phyloP scores from a whole-genome alignment of 306 rosid species.

The Morella rubra region DNA sequence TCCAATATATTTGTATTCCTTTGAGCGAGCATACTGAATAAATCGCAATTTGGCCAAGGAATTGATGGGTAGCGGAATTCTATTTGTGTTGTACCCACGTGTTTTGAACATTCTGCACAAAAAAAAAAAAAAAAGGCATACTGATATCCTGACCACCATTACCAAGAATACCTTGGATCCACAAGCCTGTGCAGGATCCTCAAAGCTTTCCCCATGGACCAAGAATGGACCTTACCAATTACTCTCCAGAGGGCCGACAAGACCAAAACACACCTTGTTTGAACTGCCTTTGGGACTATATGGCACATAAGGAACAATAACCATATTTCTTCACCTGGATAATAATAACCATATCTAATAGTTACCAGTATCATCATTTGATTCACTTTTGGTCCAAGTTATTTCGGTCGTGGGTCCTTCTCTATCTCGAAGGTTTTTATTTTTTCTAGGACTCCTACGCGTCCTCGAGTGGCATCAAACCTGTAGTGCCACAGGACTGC shows the following conservation, averaged over 20 bases:
- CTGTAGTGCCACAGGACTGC: background rate
- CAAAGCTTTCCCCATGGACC: background rate
- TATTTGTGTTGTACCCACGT: background rate
- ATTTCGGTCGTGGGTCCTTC: background rate
- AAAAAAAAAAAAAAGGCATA: too few species aligned
- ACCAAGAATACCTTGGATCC: background rate
- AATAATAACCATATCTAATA: too few species aligned
- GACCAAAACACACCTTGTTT: background rate
- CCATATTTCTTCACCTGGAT: background rate
- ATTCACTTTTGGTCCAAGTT: too few species aligned
- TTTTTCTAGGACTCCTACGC: background rate
- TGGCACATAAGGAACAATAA: background rate
- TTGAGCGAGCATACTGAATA: background rate
- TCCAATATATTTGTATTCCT: background rate
- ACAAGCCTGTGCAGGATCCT: background rate
- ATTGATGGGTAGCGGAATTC: background rate
- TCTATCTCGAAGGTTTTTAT: background rate
- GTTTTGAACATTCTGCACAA: background rate
- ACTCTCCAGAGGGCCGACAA: background rate
- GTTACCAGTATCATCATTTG: background rate
- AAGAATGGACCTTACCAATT: background rate
- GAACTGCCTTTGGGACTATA: background rate
- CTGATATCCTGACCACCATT: too few species aligned
- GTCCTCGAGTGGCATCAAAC: background rate
- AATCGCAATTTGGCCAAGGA: background rate